phyloP scores from a whole-genome alignment of 345 rosid species.

The Arabis alpina region DNA sequence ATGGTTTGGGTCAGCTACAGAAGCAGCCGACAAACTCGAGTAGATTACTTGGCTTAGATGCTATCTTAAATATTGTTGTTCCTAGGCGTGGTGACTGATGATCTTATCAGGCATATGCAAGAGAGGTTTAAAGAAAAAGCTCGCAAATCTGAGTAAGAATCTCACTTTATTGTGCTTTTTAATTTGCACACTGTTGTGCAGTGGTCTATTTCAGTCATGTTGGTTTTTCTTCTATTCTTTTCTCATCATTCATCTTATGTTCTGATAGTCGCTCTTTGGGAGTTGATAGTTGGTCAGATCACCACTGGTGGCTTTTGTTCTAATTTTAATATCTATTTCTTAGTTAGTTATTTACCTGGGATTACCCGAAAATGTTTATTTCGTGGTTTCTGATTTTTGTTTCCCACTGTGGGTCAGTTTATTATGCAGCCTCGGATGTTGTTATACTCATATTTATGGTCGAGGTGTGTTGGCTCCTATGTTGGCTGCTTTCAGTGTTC shows the following conservation, averaged over 20 bases:
- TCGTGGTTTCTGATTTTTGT: conserved; percentile 39
- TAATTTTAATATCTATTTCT: conserved; percentile 1
- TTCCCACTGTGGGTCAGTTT: conserved; percentile 85
- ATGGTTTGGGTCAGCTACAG: conserved; percentile 79
- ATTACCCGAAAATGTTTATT: conserved; percentile 3
- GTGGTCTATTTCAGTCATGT: no score
- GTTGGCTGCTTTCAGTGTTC: conserved; percentile 99
- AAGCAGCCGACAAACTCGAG: conserved; percentile 78
- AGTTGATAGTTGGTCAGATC: conserved; percentile 31
- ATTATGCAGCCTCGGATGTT: conserved; percentile 99
- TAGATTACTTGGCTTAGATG: conserved; percentile 84
- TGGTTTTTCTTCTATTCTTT: conserved; percentile 21
- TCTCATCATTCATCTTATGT: conserved; percentile 28
- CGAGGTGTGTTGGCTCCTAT: conserved; percentile 99
- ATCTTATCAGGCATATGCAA: conserved; percentile 96
- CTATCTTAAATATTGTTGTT: conserved; percentile 94
- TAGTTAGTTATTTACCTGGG: not conserved
- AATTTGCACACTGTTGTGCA: no score
- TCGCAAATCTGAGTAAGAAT: conserved; percentile 98
- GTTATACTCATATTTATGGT: conserved; percentile 96
- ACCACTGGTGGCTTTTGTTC: conserved; percentile 4
- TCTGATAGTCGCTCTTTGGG: conserved; percentile 25
- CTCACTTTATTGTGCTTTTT: no score
- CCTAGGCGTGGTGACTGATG: conserved; percentile 94
- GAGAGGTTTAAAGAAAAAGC: conserved; percentile 98